Conservation (phyloP, 2,329 filamentous ascomycete species). For the Chrysoporthe austroafricana region DNA sequence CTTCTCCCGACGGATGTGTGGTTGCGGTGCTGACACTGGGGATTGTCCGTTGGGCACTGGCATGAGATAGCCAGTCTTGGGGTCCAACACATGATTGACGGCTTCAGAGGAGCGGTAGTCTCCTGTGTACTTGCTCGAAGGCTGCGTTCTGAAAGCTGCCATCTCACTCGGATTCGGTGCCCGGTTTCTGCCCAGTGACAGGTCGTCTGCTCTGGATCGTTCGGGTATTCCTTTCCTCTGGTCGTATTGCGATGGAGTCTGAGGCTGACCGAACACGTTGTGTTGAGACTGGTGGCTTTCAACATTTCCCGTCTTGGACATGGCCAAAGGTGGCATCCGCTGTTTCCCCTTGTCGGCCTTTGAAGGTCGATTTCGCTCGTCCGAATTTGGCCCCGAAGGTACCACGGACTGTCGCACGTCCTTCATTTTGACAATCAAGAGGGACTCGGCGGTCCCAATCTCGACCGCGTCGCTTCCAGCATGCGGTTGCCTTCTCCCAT, state of each 20-base stretch:
- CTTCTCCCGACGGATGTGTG: not conserved
- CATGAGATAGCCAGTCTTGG: not conserved
- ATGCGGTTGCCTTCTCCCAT: not conserved
- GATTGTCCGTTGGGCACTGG: not conserved
- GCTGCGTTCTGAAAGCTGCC: not conserved
- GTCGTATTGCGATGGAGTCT: not conserved
- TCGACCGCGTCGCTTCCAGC: not conserved
- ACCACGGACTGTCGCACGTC: not conserved
- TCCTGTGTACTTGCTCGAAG: not conserved
- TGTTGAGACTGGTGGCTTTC: not conserved
- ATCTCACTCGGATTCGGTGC: not conserved
- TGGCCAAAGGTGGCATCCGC: not conserved
- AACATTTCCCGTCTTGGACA: not conserved
- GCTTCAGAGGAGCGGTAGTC: not conserved
- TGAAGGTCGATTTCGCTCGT: not conserved
- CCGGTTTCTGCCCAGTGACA: not conserved
- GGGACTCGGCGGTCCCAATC: not conserved
- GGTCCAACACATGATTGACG: not conserved
- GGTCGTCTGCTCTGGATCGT: not conserved
- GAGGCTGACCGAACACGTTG: not conserved
- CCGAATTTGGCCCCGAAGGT: not conserved
- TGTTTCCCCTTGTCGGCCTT: not conserved
- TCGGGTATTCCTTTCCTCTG: not conserved
- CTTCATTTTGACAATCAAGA: conserved; percentile 11
- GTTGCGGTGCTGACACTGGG: not conserved